Evolutionary conservation across 1,284 basidiomycete genomes (phyloP), one percentile per base, ranked within the genome.

Genomic region (Lentinula novae-zelandiae): DNA sequence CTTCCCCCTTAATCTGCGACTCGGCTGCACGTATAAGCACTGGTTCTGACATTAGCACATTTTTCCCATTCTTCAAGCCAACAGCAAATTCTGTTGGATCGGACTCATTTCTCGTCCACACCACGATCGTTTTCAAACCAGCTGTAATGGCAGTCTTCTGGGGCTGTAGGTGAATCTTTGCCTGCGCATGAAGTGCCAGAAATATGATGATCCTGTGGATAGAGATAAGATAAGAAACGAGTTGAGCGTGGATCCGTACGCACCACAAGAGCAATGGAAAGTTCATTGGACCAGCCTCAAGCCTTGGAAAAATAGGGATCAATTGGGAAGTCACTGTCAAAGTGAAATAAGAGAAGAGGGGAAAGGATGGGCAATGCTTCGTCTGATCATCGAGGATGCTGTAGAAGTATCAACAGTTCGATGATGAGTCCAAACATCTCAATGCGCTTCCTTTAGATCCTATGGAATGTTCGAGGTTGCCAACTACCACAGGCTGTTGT

Each of bases 211-310:
- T 17, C 22, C 48, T 52, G 15, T 27, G 9, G 15, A 22, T 22
- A 17, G 34, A 9, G 10, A 40, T n/a, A 31, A 34, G 31, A 9
- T n/a, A 6, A 22, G 12, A 20, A 42, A 31, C 31, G 39, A 12
- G 33, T 36, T 22, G 8, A 4, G 31, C n/a, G 6, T 31, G 40
- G 49, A 51, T 27, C 5, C 33, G 50, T 22, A n/a, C 49, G 48
- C 34, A 39, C 46, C 20, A 58, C 40, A 42, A 5, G 44, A 58
- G 27, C 31, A 51, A 58, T 31, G 10, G n/a, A 42, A 44, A 20
- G 7, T 40, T 38, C 49, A 51, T 51, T 34, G 57, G 57, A 51
- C 57, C 57, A 53, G 57, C 57, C 49, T 40, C 27, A 42, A 40
- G 31, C 31, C 7, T n/a, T 20, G 22, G 17, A 6, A 34, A 42